Base-by-base conservation (phyloP, 495 filamentous ascomycete species). In the Polyplosphaeria fusca region DNA sequence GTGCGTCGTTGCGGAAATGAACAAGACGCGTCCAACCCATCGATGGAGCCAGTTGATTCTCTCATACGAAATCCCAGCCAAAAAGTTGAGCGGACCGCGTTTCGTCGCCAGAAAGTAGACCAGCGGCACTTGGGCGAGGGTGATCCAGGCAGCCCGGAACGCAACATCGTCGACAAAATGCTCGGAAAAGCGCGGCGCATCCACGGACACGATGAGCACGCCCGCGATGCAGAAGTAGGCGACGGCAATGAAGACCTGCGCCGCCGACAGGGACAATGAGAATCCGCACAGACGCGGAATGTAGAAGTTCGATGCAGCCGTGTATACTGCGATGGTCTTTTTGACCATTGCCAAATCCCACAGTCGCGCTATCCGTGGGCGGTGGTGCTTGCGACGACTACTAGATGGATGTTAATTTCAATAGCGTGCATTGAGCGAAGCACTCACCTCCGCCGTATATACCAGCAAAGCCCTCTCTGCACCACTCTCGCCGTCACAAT, bases 61-160 rank as follows among this genome's bases (percentile, higher is more conserved):
- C 49, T 69, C 67, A 47, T 69, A 65, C n/a, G 61, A 65, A 1
- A 67, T 51, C 12, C 51, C 67, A 4, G 55, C 64, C 0, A 67
- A 48, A 12, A 47, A 2, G 27, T 49, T 67, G 4, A 69, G 42
- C 1, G 60, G 58, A 20, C 55, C 65, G 48, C 60, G 63, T 39
- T 67, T 69, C 19, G 47, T 56, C 13, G 61, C 60, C 13, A 69
- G 54, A 24, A 67, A 32, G 49, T 58, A 65, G 48, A 67, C 61
- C 38, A 67, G 53, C 0, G 67, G 67, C 3, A 69, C 49, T 26
- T 69, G 67, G 25, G 65, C 32, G 18, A 69, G 24, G 12, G 67
- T 60, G 7, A 69, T 55, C 67, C 67, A 69, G 2, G 64, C 67
- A 1, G 67, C 67, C 1, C 67, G 67, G 37, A 63, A 69, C 14